A percentile compares a stretch with the other conserved stretches of the same genome.
phyloP scores from a whole-genome alignment of 495 filamentous ascomycete genomes.

The Xylaria longipes region DNA sequence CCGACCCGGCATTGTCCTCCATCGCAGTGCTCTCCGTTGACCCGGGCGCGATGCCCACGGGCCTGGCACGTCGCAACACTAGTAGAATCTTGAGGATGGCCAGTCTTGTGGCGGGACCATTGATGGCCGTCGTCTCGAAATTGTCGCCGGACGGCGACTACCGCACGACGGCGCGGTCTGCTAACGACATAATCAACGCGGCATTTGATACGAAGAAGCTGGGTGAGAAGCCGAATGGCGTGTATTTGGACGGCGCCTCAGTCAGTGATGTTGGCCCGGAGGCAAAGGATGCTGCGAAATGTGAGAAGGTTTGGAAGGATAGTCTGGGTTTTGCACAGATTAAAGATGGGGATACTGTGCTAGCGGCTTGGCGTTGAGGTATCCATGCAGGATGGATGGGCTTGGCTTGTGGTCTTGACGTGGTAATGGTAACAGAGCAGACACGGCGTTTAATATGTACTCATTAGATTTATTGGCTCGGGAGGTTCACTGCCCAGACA shows the following conservation, averaged over 20 bases:
- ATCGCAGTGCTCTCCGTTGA: conserved; percentile 43
- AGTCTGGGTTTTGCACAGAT: conserved; percentile 42
- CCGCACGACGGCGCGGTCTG: conserved; percentile 53
- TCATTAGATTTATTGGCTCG: not conserved
- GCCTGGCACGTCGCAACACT: conserved; percentile 34
- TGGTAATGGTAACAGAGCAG: not conserved
- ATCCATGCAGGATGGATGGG: not conserved
- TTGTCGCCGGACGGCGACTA: conserved; percentile 39
- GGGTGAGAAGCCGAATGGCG: conserved; percentile 39
- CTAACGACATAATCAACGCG: conserved; percentile 47
- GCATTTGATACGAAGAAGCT: conserved; percentile 40
- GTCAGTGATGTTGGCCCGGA: conserved; percentile 36
- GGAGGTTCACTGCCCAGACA: not conserved
- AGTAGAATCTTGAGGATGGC: conserved; percentile 28
- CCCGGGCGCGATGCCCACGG: conserved; percentile 45
- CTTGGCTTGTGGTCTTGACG: not conserved
- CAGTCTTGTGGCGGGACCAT: conserved; percentile 21
- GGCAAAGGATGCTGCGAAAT: conserved; percentile 46
- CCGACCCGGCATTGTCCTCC: conserved; percentile 41
- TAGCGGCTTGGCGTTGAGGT: conserved; percentile 44
- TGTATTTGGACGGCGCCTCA: conserved; percentile 43
- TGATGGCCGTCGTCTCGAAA: conserved; percentile 31
- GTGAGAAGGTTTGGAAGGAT: conserved; percentile 43
- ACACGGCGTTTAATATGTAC: not conserved
- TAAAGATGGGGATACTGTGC: conserved; percentile 44